These are phyloP conservation scores for Aschersonia sp. DNA, from an alignment of 2,329 filamentous ascomycete genomes.

Conservation along the genomic window DNA sequence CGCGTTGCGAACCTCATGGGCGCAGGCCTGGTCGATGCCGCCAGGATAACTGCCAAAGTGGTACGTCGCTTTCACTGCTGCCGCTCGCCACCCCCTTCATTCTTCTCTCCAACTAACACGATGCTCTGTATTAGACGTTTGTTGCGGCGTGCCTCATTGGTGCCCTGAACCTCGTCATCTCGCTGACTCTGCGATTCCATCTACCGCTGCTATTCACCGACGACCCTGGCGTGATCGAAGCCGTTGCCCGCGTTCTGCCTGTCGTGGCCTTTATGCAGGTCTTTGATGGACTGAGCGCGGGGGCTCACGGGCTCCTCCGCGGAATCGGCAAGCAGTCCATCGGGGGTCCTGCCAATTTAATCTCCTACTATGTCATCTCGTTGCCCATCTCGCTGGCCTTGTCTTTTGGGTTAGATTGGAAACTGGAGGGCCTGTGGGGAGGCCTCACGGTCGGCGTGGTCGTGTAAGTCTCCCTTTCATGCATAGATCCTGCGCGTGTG, in stretches of 20 bases:
- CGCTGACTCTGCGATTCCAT: constrained; percentile 52
- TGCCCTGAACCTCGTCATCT: constrained; percentile 58
- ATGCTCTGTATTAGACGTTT: constrained; percentile 28
- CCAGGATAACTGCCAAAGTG: constrained; percentile 67
- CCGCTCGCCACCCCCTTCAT: neutral
- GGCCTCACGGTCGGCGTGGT: constrained; percentile 60
- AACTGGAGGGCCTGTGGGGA: constrained; percentile 66
- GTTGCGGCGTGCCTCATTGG: constrained; percentile 56
- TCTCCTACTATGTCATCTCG: constrained; percentile 75
- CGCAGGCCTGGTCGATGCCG: constrained; percentile 65
- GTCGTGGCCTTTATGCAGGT: constrained; percentile 81
- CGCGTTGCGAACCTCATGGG: constrained; percentile 87
- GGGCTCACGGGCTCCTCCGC: constrained; percentile 71
- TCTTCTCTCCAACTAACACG: neutral
- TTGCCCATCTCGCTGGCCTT: constrained; percentile 70
- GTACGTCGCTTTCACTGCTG: constrained; percentile 22
- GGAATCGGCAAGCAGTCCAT: constrained; percentile 82
- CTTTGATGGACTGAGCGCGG: constrained; percentile 67
- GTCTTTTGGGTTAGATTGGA: constrained; percentile 65
- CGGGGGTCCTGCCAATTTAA: constrained; percentile 76
- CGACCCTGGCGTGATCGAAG: constrained; percentile 51
- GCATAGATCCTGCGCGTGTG: neutral
- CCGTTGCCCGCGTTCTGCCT: constrained; percentile 59
- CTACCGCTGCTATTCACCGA: constrained; percentile 70
- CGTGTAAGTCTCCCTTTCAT: constrained; percentile 28